Evolutionary conservation across 2,329 filamentous ascomycete species (phyloP).

Genomic region (Hysterium pulicare): DNA sequence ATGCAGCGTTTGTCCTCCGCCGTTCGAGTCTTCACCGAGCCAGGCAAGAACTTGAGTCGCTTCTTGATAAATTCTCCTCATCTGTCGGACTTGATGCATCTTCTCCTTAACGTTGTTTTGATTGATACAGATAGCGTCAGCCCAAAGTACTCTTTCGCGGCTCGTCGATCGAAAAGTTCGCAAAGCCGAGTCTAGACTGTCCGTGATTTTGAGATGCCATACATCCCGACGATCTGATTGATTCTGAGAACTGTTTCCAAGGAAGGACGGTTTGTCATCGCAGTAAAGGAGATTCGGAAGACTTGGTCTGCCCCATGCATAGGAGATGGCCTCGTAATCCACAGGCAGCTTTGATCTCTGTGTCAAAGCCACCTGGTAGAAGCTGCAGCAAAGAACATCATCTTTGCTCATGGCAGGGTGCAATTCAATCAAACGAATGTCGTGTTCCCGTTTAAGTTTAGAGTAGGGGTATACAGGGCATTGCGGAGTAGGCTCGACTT

Average conservation of each 20-base stretch:
- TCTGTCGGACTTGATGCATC: slow-evolving; percentile 1
- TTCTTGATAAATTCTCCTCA: slow-evolving; percentile 1
- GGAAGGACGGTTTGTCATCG: slow-evolving; percentile 1
- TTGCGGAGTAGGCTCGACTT: not conserved
- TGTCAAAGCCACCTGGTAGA: not conserved
- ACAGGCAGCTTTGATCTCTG: not conserved
- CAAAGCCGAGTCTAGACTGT: not conserved
- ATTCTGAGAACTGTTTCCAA: not conserved
- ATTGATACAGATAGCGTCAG: slow-evolving; percentile 1
- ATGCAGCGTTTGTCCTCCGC: not conserved
- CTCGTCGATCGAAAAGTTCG: not conserved
- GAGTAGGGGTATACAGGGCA: not conserved
- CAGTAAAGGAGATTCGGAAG: not conserved
- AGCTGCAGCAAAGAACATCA: not conserved
- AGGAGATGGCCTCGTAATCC: slow-evolving; percentile 1
- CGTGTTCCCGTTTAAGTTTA: not conserved
- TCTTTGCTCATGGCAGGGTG: not conserved
- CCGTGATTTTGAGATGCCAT: slow-evolving; percentile 1
- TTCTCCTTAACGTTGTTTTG: not conserved
- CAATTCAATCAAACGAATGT: not conserved
- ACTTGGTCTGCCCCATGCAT: not conserved
- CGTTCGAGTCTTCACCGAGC: not conserved
- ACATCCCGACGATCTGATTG: not conserved
- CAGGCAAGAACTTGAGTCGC: not conserved
- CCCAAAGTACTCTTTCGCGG: not conserved